Percentiles rank a stretch among this genome's conserved stretches.
These are phyloP conservation scores for Gossypium turneri DNA, from an alignment of 345 rosid species.

Conservation along the genomic window DNA sequence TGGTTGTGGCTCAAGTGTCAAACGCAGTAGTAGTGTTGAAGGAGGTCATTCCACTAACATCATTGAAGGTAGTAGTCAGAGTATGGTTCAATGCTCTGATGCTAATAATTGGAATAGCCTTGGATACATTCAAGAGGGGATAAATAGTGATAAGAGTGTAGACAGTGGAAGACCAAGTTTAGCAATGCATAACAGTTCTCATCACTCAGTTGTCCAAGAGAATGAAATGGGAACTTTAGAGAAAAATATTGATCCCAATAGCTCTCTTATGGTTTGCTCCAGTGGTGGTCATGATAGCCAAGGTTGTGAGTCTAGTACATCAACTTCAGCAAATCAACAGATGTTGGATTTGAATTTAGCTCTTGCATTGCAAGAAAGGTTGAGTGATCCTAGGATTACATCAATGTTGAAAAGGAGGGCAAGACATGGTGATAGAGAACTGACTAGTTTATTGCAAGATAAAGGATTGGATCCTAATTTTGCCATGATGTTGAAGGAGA, in stretches of 20 bases:
- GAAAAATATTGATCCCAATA: constrained; percentile 59
- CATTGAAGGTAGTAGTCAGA: constrained; percentile 52
- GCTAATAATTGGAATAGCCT: constrained; percentile 51
- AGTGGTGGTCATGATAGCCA: constrained; percentile 92
- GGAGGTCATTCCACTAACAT: constrained; percentile 62
- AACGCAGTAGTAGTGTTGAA: constrained; percentile 87
- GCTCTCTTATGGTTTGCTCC: constrained; percentile 56
- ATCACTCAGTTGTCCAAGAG: constrained; percentile 82
- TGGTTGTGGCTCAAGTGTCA: constrained; percentile 95
- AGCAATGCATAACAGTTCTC: constrained; percentile 80
- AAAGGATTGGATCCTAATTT: constrained; percentile 99
- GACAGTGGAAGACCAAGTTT: constrained; percentile 97
- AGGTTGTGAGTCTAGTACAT: constrained; percentile 90
- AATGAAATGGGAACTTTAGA: constrained; percentile 75
- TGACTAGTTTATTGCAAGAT: constrained; percentile 81
- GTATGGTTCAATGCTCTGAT: constrained; percentile 48
- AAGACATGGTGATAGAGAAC: constrained; percentile 75
- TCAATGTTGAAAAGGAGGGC: constrained; percentile 78
- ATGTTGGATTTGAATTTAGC: constrained; percentile 80
- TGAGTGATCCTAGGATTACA: constrained; percentile 87
- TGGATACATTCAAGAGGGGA: constrained; percentile 57
- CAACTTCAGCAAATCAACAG: constrained; percentile 80
- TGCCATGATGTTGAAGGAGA: constrained; percentile 98
- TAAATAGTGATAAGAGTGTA: constrained; percentile 86
- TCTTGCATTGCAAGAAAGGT: constrained; percentile 80